Percentiles rank a stretch among this genome's conserved stretches.
These are phyloP conservation scores for Dactylellina drechsleri DNA, from an alignment of 2,329 filamentous ascomycete genomes.

Conservation along the genomic window DNA sequence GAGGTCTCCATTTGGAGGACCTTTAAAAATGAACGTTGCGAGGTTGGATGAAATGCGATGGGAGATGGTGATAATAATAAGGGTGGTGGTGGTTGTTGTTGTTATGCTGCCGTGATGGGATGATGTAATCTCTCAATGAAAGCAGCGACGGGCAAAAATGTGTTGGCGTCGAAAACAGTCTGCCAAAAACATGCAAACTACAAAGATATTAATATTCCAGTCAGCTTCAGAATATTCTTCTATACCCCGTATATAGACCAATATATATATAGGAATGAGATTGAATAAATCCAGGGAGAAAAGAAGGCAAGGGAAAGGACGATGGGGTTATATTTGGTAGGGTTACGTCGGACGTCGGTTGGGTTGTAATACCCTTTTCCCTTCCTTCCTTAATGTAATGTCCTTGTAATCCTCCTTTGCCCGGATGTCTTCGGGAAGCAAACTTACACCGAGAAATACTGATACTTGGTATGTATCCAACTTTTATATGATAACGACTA, in stretches of 20 bases:
- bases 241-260: too few relatives aligned
- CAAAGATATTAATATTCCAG: too few relatives aligned
- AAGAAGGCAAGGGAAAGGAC: too few relatives aligned
- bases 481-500: too few relatives aligned
- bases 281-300: too few relatives aligned
- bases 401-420: too few relatives aligned
- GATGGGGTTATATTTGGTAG: too few relatives aligned
- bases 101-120: not conserved
- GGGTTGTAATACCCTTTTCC: not conserved
- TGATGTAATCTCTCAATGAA: constrained; percentile 10
- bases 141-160: constrained; percentile 3
- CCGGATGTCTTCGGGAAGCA: constrained; percentile 29
- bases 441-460: not conserved
- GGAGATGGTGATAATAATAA: not conserved
- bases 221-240: too few relatives aligned
- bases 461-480: not conserved
- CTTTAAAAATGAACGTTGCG: not conserved
- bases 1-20: constrained; percentile 36
- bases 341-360: not conserved
- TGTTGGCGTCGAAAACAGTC: not conserved
- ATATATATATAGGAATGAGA: too few relatives aligned
- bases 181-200: not conserved
- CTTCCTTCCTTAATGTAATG: too few relatives aligned
- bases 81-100: not conserved
- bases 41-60: not conserved